Percentiles rank a stretch among this genome's conserved stretches.
phyloP scores from a whole-genome alignment of 1,139 yeast genomes.

The Candida albicans region DNA sequence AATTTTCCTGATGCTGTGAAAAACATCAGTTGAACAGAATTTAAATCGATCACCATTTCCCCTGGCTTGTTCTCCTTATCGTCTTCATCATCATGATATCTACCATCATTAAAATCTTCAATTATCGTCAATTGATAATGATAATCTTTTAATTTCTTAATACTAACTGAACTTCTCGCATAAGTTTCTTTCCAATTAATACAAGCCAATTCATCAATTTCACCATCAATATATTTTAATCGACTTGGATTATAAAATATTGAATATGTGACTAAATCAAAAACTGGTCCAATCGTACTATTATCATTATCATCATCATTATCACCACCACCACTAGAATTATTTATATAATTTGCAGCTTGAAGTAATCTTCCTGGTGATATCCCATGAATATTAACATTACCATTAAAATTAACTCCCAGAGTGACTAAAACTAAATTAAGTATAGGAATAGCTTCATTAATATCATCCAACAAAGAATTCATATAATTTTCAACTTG shows the following conservation, averaged over 20 bases:
- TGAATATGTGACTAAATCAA: constrained; percentile 60
- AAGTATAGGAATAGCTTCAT: constrained; percentile 69
- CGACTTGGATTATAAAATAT: constrained; percentile 64
- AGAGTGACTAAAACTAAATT: constrained; percentile 68
- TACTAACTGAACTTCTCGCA: constrained; percentile 53
- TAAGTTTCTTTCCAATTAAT: constrained; percentile 76
- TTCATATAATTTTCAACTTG: constrained; percentile 53
- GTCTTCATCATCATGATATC: constrained; percentile 62
- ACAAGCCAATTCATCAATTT: constrained; percentile 29
- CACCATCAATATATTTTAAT: constrained; percentile 32
- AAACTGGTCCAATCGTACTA: constrained; percentile 55
- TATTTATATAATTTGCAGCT: constrained; percentile 51
- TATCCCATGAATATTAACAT: constrained; percentile 47
- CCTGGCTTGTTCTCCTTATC: constrained; percentile 32
- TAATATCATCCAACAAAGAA: constrained; percentile 52
- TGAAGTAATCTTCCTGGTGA: constrained; percentile 70
- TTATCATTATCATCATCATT: too few species aligned
- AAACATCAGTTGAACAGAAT: constrained; percentile 53
- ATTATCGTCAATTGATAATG: constrained; percentile 47
- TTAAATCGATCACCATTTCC: constrained; percentile 36
- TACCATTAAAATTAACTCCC: constrained; percentile 61
- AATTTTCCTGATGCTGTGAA: constrained; percentile 74
- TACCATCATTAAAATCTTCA: constrained; percentile 69
- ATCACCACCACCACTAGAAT: too few species aligned
- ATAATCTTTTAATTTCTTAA: constrained; percentile 29